phyloP scores from a whole-genome alignment of 2,329 filamentous ascomycete genomes.

The Aspergillus carbonarius region DNA sequence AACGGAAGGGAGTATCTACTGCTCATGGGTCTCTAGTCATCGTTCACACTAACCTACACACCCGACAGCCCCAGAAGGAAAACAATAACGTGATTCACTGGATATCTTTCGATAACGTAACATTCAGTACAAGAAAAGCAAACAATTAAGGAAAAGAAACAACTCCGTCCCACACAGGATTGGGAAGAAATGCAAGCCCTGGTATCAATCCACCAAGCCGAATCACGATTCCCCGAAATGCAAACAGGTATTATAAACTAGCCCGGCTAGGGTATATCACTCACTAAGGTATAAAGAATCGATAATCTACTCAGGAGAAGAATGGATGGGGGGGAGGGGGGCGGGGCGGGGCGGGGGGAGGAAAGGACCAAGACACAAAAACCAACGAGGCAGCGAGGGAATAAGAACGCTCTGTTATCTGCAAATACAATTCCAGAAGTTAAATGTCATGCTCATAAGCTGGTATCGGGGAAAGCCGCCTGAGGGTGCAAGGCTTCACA shows the following conservation, averaged over 20 bases:
- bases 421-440: constrained; percentile 33
- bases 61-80: too few relatives aligned
- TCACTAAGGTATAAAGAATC: neutral
- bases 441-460: constrained; percentile 31
- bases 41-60: too few relatives aligned
- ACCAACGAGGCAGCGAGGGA: neutral
- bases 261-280: constrained; percentile 5
- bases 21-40: too few relatives aligned
- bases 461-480: constrained; percentile 28
- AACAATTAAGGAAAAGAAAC: neutral
- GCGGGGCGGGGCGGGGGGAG: neutral
- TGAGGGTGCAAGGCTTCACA: constrained; percentile 1
- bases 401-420: constrained; percentile 20
- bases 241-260: constrained; percentile 2
- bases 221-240: neutral
- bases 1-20: too few relatives aligned
- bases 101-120: too few relatives aligned
- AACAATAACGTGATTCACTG: too few relatives aligned
- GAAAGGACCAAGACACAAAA: neutral
- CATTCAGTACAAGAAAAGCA: neutral
- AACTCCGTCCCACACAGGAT: neutral
- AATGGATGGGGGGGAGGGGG: neutral
- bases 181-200: neutral
- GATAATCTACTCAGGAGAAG: constrained; percentile 1
- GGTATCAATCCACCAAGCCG: neutral